These are phyloP conservation scores for Leccinellum rugosiceps DNA, from an alignment of 768 basidiomycete species.

Conservation along the genomic window DNA sequence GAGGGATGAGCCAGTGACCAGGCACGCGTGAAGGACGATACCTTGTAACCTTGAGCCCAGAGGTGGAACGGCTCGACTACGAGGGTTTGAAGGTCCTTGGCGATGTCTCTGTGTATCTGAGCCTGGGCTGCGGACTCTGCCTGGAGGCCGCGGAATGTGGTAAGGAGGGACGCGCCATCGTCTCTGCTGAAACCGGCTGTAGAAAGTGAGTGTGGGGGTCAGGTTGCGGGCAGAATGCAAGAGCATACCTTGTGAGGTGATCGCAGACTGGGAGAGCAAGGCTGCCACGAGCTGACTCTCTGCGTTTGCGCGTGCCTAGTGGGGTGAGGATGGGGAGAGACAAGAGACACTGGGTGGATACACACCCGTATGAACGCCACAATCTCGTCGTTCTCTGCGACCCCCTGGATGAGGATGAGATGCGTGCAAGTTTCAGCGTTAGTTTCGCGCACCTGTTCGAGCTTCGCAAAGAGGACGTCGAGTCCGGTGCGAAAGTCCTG, in stretches of 20 bases:
- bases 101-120: constrained; percentile 65
- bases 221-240: background rate
- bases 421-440: background rate
- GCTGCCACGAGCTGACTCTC: constrained; percentile 63
- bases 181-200: constrained; percentile 72
- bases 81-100: constrained; percentile 69
- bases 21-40: constrained; percentile 21
- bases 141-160: constrained; percentile 79
- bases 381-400: constrained; percentile 80
- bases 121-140: constrained; percentile 70
- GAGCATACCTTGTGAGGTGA: constrained; percentile 47
- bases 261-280: constrained; percentile 49
- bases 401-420: constrained; percentile 50
- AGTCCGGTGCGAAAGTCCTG: constrained; percentile 85
- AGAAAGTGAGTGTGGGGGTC: constrained; percentile 23
- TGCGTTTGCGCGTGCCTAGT: constrained; percentile 67
- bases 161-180: constrained; percentile 78
- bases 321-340: constrained; percentile 4
- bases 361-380: constrained; percentile 78
- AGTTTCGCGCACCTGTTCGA: constrained; percentile 61
- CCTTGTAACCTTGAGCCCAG: constrained; percentile 78
- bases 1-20: constrained; percentile 14
- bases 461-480: constrained; percentile 69
- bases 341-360: background rate
- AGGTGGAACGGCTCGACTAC: constrained; percentile 78